Evolutionary conservation across 2,329 filamentous ascomycete genomes (phyloP), one percentile per base, ranked within the genome.

Genomic region (Ascosphaera aggregata): DNA sequence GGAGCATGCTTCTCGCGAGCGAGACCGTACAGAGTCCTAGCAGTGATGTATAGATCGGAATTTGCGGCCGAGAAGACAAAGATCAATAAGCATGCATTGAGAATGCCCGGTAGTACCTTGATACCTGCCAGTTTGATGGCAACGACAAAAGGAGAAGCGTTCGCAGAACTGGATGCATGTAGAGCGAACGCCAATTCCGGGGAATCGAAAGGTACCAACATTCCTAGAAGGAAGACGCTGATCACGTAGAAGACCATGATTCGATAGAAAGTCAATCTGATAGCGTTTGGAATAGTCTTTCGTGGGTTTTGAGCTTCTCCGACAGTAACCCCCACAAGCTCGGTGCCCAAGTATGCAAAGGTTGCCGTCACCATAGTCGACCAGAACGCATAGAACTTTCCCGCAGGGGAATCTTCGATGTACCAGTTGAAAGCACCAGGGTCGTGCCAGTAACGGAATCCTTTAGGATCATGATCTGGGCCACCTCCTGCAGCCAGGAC

Each of bases 71-170:
- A 80, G 57, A 71, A 75, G 0, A 74, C 76, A 0, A 74, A 77
- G 0, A 73, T 79, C 45, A 84, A 64, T 46, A 85, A 74, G 18
- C 84, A 64, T 27, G 76, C 78, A 52, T 86, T 86, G 55, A 85
- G 73, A 40, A 85, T 68, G 4, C 71, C 72, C 0, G 76, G 74
- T 3, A 84, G 66, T 4, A 66, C 73, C 3, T 61, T 63, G 41
- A 84, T 73, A 0, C 74, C 71, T 2, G 77, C 78, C 20, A 70
- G 66, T 9, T 67, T 63, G 30, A 76, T 72, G 15, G 77, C 79
- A 44, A 84, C 79, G 42, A 85, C 77, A 48, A 75, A 80, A 9
- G 74, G 76, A 36, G 56, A 60, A 8, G 54, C 52, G 49, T 47
- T 62, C 52, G 27, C 47, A 36, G 22, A 27, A 27, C 22, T 27